Conservation (phyloP, 495 filamentous ascomycete genomes). For the Aspergillus wentii region DNA sequence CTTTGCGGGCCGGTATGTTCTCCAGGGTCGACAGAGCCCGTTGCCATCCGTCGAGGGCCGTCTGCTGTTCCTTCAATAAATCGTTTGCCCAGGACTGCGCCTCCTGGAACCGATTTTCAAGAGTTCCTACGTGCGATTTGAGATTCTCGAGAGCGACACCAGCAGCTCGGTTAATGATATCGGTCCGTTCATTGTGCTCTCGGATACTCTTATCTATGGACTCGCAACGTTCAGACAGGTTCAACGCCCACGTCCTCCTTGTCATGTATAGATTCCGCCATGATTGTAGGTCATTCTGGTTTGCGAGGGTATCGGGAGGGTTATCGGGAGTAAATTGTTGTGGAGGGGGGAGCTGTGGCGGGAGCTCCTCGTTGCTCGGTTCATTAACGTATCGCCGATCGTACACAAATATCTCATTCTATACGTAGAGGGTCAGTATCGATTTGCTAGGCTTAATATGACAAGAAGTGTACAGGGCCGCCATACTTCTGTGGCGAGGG, state of each 20-base stretch:
- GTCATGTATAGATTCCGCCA: constrained; percentile 79
- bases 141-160: constrained; percentile 79
- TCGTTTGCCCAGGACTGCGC: constrained; percentile 68
- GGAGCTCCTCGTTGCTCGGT: constrained; percentile 41
- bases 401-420: constrained; percentile 88
- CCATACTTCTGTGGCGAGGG: constrained; percentile 69
- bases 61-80: constrained; percentile 64
- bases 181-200: constrained; percentile 57
- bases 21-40: constrained; percentile 57
- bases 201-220: constrained; percentile 50
- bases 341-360: constrained; percentile 52
- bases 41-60: constrained; percentile 63
- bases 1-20: constrained; percentile 54
- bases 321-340: constrained; percentile 51
- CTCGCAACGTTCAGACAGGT: constrained; percentile 58
- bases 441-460: neutral
- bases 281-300: constrained; percentile 68
- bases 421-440: neutral
- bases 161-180: constrained; percentile 66
- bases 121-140: constrained; percentile 65
- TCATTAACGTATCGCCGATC: constrained; percentile 60
- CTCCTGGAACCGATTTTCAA: constrained; percentile 70
- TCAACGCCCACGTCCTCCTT: constrained; percentile 68
- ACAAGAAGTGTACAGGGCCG: neutral
- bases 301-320: constrained; percentile 68